Conservation (phyloP, 352 stramenopile species). For the Globisporangium barbulae region DNA sequence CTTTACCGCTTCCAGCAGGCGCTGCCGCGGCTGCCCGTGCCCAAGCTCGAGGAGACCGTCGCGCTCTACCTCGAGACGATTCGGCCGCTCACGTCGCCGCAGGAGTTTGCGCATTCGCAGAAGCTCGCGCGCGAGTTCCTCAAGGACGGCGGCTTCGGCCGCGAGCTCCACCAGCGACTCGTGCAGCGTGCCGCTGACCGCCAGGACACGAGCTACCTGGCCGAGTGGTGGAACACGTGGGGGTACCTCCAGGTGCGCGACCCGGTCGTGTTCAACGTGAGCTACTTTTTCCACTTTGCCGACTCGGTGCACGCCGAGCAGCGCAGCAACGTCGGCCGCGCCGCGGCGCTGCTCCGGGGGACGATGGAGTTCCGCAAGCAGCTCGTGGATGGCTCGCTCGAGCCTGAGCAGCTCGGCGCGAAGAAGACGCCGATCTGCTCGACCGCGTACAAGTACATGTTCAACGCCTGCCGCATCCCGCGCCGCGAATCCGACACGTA, state of each 20-base stretch:
- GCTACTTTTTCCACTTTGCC: constrained; percentile 88
- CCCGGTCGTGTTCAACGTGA: constrained; percentile 87
- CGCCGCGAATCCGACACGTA: constrained; percentile 65
- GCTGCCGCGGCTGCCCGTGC: constrained; percentile 91
- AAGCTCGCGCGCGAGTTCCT: constrained; percentile 75
- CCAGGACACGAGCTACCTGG: constrained; percentile 63
- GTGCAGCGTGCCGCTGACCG: constrained; percentile 46
- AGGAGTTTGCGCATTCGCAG: constrained; percentile 73
- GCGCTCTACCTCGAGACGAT: constrained; percentile 88
- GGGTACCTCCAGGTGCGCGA: constrained; percentile 77
- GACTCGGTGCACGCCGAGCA: constrained; percentile 59
- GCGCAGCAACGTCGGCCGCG: constrained; percentile 58
- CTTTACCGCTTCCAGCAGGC: constrained; percentile 83
- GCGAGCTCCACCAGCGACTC: constrained; percentile 76
- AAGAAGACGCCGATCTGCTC: constrained; percentile 91
- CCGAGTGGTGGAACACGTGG: constrained; percentile 80
- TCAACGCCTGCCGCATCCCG: constrained; percentile 94
- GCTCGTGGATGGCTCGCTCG: constrained; percentile 80
- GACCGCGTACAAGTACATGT: constrained; percentile 93
- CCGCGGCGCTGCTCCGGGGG: constrained; percentile 81
- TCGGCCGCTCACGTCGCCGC: constrained; percentile 68
- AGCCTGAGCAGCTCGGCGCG: constrained; percentile 86
- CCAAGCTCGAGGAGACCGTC: constrained; percentile 87
- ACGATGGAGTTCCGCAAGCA: constrained; percentile 89
- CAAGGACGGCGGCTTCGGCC: constrained; percentile 43